A percentile compares a stretch with the other conserved stretches of the same genome.
Evolutionary conservation across 1,284 basidiomycete species (phyloP).

Genomic region (Acaromyces ingoldii): DNA sequence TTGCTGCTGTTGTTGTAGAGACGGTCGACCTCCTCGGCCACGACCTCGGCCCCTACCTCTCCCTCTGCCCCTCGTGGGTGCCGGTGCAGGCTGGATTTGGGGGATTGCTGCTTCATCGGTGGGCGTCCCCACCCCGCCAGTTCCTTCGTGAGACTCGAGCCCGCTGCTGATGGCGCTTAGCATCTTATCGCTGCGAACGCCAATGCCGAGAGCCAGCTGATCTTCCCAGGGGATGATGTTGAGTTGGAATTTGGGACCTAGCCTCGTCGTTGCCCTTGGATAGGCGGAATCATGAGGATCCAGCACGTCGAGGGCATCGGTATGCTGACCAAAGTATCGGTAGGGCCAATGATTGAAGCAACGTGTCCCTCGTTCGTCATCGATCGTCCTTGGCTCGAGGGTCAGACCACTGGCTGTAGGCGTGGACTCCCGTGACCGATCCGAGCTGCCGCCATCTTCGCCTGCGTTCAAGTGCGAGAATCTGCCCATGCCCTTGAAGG

Average conservation of each 20-base stretch:
- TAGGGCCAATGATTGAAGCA: conserved; percentile 88
- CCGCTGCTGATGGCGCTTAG: too few relatives aligned
- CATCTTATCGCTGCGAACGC: too few relatives aligned
- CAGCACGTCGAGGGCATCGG: conserved; percentile 61
- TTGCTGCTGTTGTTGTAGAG: too few relatives aligned
- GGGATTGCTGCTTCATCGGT: too few relatives aligned
- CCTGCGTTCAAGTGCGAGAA: neutral
- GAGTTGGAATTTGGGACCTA: conserved; percentile 81
- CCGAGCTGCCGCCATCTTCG: neutral
- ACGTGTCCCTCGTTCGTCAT: conserved; percentile 58
- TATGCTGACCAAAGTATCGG: conserved; percentile 89
- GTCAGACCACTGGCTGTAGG: neutral
- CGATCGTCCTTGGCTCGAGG: conserved; percentile 18
- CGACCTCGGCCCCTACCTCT: too few relatives aligned
- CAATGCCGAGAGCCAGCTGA: conserved; percentile 27
- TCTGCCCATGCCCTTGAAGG: neutral
- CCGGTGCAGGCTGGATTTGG: too few relatives aligned
- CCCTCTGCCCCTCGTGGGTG: too few relatives aligned
- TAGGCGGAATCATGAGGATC: conserved; percentile 93
- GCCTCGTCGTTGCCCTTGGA: conserved; percentile 78
- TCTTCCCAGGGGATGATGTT: conserved; percentile 46
- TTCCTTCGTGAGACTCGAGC: too few relatives aligned
- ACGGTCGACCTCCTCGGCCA: too few relatives aligned
- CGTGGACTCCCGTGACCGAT: conserved; percentile 2
- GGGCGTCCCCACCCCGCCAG: too few relatives aligned